These are phyloP conservation scores for Colletotrichum sp. DNA, from an alignment of 2,329 filamentous ascomycete species.

Conservation along the genomic window DNA sequence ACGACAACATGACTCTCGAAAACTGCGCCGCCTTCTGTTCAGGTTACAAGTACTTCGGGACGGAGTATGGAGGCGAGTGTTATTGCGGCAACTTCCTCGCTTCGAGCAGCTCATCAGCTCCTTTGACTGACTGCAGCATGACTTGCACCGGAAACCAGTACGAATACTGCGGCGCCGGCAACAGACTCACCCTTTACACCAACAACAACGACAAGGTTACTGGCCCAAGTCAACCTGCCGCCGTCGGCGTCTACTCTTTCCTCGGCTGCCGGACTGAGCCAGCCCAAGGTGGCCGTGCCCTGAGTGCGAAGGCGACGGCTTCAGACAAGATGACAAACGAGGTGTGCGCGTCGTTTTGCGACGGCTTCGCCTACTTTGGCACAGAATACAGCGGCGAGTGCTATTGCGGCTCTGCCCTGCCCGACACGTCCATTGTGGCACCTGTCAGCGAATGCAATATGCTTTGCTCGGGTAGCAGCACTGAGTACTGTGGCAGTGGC, in stretches of 20 bases:
- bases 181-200: slow-evolving; percentile 38
- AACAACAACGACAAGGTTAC: slow-evolving; percentile 29
- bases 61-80: slow-evolving; percentile 43
- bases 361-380: slow-evolving; percentile 35
- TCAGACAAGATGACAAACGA: slow-evolving; percentile 36
- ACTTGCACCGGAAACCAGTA: slow-evolving; percentile 34
- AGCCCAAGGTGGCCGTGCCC: slow-evolving; percentile 33
- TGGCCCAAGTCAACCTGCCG: slow-evolving; percentile 33
- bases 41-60: slow-evolving; percentile 44
- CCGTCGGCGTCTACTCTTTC: slow-evolving; percentile 35
- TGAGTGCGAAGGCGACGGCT: slow-evolving; percentile 27
- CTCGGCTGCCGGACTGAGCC: slow-evolving; percentile 43
- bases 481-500: slow-evolving; percentile 44
- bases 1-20: slow-evolving; percentile 37
- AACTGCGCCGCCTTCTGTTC: slow-evolving; percentile 37
- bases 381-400: slow-evolving; percentile 43
- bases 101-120: slow-evolving; percentile 28
- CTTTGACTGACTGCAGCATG: slow-evolving; percentile 38
- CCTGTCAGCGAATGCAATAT: slow-evolving; percentile 41
- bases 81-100: slow-evolving; percentile 40
- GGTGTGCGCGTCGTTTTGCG: slow-evolving; percentile 35
- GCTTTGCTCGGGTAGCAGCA: slow-evolving; percentile 41
- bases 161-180: slow-evolving; percentile 38
- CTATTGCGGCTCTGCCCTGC: slow-evolving; percentile 38
- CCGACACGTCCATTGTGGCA: slow-evolving; percentile 30